Percentiles rank a stretch among this genome's conserved stretches.
Conservation (phyloP, 495 filamentous ascomycete species). For the Hypoxylon lenormandii region DNA sequence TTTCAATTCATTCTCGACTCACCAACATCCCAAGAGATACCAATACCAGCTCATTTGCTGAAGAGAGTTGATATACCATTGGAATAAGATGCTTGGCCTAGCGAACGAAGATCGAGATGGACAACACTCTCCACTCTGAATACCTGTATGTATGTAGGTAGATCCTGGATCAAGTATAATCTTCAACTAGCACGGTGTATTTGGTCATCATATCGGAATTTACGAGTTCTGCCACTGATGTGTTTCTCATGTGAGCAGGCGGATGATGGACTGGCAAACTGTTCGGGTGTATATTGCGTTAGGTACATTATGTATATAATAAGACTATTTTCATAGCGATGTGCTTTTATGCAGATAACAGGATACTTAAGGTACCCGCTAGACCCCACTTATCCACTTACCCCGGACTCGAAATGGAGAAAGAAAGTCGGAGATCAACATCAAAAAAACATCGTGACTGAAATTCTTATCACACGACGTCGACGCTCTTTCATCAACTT, state of each 20-base stretch:
- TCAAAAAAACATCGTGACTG: background rate
- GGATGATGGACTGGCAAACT: too few species aligned
- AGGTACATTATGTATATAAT: too few species aligned
- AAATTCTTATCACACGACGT: slow-evolving; percentile 22
- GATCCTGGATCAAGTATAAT: too few species aligned
- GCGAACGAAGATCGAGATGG: background rate
- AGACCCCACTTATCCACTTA: slow-evolving; percentile 17
- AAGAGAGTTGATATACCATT: slow-evolving; percentile 7
- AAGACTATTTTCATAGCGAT: too few species aligned
- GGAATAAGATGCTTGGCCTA: background rate
- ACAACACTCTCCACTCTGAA: background rate
- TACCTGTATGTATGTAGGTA: too few species aligned
- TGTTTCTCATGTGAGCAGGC: too few species aligned
- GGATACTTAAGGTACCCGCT: background rate
- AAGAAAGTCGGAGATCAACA: background rate
- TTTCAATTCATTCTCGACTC: slow-evolving; percentile 44
- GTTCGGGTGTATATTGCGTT: too few species aligned
- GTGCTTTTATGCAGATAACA: background rate
- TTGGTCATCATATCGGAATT: too few species aligned
- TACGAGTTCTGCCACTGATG: too few species aligned
- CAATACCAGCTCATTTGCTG: background rate
- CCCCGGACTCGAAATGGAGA: slow-evolving; percentile 36
- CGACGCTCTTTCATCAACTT: background rate
- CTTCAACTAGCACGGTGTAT: background rate
- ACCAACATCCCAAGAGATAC: slow-evolving; percentile 6